Base-by-base conservation (phyloP, 768 basidiomycete genomes). In the Mycena kentingensis region DNA sequence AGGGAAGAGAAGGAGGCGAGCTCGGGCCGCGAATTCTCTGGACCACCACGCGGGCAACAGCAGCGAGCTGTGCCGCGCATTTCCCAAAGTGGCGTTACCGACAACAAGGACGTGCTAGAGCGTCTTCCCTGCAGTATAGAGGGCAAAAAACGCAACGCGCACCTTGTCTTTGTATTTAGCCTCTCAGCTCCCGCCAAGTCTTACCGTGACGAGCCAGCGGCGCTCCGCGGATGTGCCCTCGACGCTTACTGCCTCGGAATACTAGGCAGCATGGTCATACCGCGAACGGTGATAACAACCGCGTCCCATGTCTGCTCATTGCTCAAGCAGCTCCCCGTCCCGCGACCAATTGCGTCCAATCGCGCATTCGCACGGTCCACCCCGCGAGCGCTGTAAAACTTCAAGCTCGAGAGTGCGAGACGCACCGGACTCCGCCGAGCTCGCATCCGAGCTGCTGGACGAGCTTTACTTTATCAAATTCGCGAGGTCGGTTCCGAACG, bases 261-360 rank as follows among this genome's bases (percentile, higher is more conserved):
- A n/a, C n/a, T 74, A 80, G 6, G 76, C 64, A 3, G 68, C 72
- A 43, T 74, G 70, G 54, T 80, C 78, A 53, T 73, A 77, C 72
- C 79, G 15, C 77, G 72, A 31, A 71, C 65, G 25, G 77, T 71
- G 25, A 80, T 55, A n/a, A 80, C 73, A 5, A 80, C 72, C 0
- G 74, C 77, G 43, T 81, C 79, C 80, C 80, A 79, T 2, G 52
- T 49, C 47, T 79, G 75, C 26, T n/a, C n/a, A n/a, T n/a, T n/a
- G n/a, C n/a, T 72, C 70, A 3, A 55, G 48, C n/a, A n/a, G n/a
- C n/a, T n/a, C n/a, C 32, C 61, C 65, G 10, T 35, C 27, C 16
- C 66, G 64, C 4, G 51, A 63, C n/a, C n/a, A n/a, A n/a, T n/a
- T n/a, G n/a, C n/a, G n/a, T n/a, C 73, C 76, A 71, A 52, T 77